Base-by-base conservation (phyloP, 2,329 filamentous ascomycete species). In the Curvularia hawaiiensis region DNA sequence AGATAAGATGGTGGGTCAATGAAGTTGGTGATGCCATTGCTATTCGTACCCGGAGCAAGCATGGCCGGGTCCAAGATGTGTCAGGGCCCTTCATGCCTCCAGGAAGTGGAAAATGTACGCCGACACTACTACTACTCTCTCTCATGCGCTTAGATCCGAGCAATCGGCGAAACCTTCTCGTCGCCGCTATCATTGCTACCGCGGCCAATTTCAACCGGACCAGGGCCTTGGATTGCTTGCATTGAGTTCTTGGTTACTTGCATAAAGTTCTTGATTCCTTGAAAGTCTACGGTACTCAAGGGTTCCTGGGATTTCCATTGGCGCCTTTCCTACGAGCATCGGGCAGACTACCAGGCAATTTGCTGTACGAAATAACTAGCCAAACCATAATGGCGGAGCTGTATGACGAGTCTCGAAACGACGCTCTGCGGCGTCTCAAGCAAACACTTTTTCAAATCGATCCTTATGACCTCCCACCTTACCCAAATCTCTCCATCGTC, bases 401-500 rank as follows among this genome's bases (percentile, higher is more conserved):
- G 10, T 62, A 70, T 55, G 65, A 72, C 52, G 68, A 72, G 38
- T 63, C 60, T 16, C 66, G 62, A 30, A 64, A 71, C 30, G 65
- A 69, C 50, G 71, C 71, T 1, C 65, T 75, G 10, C 70, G 73
- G 26, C 69, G 73, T 47, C 62, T 76, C n/a, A 74, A 73, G 47
- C 72, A 74, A 58, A 76, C 72, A n/a, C 60, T 76, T 1, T 69
- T 76, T 8, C 72, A 75, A 47, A 75, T 76, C 57, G 73, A 76
- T 47, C 73, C 72, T 1, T 74, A 76, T 38, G 71, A 70, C 24
- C 72, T 75, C 30, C 73, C 72, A n/a, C 72, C 72, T 28, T 75
- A 75, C 26, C 73, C 73, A n/a, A 75, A 74, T 40, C 68, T 80
- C 46, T 83, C 90, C 0, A 76, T 92, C 20, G 83, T 93, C 30